Evolutionary conservation across 108 stramenopile genomes (phyloP), one percentile per base, ranked within the genome.

Genomic region (Stephanodiscus triporus): DNA sequence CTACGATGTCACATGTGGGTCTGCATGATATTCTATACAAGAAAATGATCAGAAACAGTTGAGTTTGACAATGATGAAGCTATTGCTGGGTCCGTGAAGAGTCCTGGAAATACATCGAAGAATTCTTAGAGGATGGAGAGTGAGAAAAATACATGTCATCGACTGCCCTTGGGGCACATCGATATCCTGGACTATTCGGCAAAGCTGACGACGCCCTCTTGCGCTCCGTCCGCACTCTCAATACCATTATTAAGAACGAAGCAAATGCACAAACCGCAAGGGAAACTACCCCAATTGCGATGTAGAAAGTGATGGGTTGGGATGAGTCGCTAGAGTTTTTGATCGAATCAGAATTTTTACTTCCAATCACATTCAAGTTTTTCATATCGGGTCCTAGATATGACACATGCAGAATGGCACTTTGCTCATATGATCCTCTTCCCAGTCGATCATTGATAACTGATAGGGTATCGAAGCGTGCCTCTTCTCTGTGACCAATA

Each of bases 361-460:
- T 30, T 67, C 57, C 23, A 34, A 23, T 63, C 30, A 11, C 9
- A 19, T 47, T 19, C 37, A 60, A 17, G 14, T 72, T 29, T 11
- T 37, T 37, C 34, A 68, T 30, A 13, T 78, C 65, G 30, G 77
- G 77, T 34, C 77, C 77, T 43, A 78, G 45, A 53, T 61, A 78
- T 50, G 63, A 32, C 26, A 50, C 53, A 32, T 61, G 54, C 32
- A 64, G 29, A 49, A 77, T 70, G 20, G 61, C 42, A 19, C 48
- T 63, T 17, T 70, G 17, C 48, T 53, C 58, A 29, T 67, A 58
- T 16, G 30, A 51, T 43, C 70, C 66, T 19, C 45, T 62, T 26
- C 67, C 50, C 1, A 78, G 32, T 60, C 56, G 63, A 49, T 78
- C 38, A 16, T 66, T 42, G 11, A 78, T 78, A 4, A 72, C 34